These are phyloP conservation scores for Tolypocladium tropicale DNA, from an alignment of 2,329 filamentous ascomycete species.

Conservation along the genomic window DNA sequence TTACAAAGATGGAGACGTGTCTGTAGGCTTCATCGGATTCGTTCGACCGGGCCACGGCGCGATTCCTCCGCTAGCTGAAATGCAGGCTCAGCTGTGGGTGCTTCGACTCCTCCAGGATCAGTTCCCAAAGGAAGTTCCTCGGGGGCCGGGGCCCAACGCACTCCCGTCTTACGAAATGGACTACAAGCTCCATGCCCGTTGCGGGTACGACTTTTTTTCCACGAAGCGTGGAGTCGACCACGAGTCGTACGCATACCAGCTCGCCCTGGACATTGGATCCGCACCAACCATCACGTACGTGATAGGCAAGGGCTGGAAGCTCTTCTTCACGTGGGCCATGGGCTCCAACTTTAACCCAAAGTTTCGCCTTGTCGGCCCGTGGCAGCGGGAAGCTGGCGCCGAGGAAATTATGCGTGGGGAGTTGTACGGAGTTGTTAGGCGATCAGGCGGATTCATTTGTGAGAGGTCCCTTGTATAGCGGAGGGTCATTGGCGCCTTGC, in stretches of 20 bases:
- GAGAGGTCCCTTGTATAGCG: conserved; percentile 10
- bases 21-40: conserved; percentile 36
- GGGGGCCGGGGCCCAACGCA: conserved; percentile 8
- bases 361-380: conserved; percentile 34
- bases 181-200: conserved; percentile 26
- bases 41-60: conserved; percentile 33
- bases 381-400: conserved; percentile 26
- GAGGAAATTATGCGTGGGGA: conserved; percentile 28
- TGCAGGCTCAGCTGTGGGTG: conserved; percentile 38
- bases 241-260: conserved; percentile 38
- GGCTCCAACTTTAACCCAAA: conserved; percentile 39
- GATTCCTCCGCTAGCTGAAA: conserved; percentile 36
- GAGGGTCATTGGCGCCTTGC: not conserved
- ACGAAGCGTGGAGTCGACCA: conserved; percentile 34
- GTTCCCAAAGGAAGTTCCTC: conserved; percentile 12
- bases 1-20: conserved; percentile 30
- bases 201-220: conserved; percentile 20
- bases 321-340: conserved; percentile 35
- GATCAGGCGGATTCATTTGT: conserved; percentile 26
- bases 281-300: conserved; percentile 27
- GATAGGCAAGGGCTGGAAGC: conserved; percentile 22
- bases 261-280: conserved; percentile 34
- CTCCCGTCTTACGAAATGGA: conserved; percentile 25
- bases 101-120: conserved; percentile 23
- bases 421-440: conserved; percentile 26